Evolutionary conservation across 148 eudicot species (phyloP).

Genomic region (Amaranthus cruentus): DNA sequence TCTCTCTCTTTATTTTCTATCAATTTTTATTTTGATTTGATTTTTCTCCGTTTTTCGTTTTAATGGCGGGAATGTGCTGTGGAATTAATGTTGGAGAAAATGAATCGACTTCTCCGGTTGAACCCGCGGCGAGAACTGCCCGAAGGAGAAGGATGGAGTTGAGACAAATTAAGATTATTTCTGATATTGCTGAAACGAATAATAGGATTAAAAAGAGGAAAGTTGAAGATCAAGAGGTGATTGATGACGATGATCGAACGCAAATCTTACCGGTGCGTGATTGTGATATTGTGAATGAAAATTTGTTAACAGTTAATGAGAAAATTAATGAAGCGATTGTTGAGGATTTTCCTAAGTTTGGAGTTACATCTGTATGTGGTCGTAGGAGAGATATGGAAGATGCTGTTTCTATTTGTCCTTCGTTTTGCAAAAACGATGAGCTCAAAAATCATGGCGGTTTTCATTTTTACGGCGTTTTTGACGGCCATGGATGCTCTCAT

Average conservation of each 20-base stretch:
- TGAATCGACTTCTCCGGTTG: constrained; percentile 46
- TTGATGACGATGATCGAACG: not conserved
- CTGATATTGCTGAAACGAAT: constrained; percentile 19
- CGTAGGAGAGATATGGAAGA: constrained; percentile 90
- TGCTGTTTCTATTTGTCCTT: constrained; percentile 56
- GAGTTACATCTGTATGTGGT: constrained; percentile 63
- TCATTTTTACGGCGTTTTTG: constrained; percentile 53
- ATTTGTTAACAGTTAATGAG: not conserved
- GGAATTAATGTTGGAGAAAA: constrained; percentile 54
- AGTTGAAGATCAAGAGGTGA: not conserved
- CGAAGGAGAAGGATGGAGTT: constrained; percentile 51
- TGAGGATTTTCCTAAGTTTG: constrained; percentile 42
- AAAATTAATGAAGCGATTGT: not conserved
- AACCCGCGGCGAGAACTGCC: constrained; percentile 37
- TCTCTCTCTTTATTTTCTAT: not conserved
- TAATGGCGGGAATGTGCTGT: constrained; percentile 80
- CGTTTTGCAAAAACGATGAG: constrained; percentile 19
- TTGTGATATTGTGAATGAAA: constrained; percentile 7
- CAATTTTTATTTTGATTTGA: not conserved
- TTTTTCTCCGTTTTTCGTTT: not conserved
- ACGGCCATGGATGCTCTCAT: constrained; percentile 52
- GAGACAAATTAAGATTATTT: constrained; percentile 38
- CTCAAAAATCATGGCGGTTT: constrained; percentile 10
- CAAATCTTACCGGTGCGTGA: constrained; percentile 17
- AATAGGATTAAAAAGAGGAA: constrained; percentile 12